Base-by-base conservation (phyloP, 805 yeast genomes). In the Suhomyces sp. region DNA sequence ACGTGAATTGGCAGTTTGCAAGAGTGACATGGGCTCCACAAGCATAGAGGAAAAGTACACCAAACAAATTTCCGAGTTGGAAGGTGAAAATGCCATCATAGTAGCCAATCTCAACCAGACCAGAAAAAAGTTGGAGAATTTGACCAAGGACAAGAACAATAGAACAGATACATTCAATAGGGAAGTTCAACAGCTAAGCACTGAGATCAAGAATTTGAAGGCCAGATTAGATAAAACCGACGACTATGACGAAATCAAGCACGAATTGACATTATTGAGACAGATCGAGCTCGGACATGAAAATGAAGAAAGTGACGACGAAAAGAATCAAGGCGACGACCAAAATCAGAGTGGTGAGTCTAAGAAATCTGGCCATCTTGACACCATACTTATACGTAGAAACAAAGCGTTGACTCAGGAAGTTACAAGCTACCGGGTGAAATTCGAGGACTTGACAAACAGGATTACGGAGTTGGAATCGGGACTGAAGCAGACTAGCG, bases 241-340 rank as follows among this genome's bases (percentile, higher is more conserved):
- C 2, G 97, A 91, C 63, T 91, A 92, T 66, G 91, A 87, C 48
- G 91, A 89, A 55, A 65, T 91, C 46, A 90, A 89, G 64, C 80
- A 82, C 47, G 97, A 92, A 61, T 72, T 92, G 57, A 80, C 78
- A 17, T 80, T 90, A 22, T 65, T 91, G 54, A 83, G 86, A 63
- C 84, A 85, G 56, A 85, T 90, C 37, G 89, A 88, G 60, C 87
- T 90, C 68, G 92, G 92, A 3, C 68, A 71, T 29, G 73, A 69
- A 13, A 73, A 65, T 3, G 74, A 68, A 21, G 69, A 60, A 25
- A 70, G 62, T 8, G 66, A 60, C 6, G 67, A 57, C 17, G 53
- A 57, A 9, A 63, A 61, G 10, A 64, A 54, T 8, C 65, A 67
- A 5, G 72, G 64, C 20, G 41, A 17, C 7, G 41, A 37, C 9